Conservation (phyloP, 139 green algal genomes). For the Desmodesmus armatus region DNA sequence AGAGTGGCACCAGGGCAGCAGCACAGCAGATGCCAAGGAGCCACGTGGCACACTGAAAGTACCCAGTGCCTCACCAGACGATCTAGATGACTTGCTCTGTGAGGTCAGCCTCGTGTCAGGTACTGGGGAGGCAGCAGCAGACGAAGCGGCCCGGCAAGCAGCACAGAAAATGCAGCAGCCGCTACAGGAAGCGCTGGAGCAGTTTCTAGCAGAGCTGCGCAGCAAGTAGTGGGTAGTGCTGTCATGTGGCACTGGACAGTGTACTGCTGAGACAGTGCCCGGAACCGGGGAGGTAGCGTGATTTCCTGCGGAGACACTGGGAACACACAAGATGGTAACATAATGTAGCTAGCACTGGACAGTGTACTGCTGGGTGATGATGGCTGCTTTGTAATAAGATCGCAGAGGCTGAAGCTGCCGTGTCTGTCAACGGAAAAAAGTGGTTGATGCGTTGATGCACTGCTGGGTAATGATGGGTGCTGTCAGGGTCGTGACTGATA, state of each 20-base stretch:
- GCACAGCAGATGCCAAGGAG: not conserved
- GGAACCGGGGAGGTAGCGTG: no score
- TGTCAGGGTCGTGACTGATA: no score
- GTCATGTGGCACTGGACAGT: not conserved
- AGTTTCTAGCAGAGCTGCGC: not conserved
- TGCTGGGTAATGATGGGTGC: no score
- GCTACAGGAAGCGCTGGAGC: no score
- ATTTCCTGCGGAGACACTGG: no score
- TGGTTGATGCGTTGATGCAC: no score
- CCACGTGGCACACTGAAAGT: conserved; percentile 27
- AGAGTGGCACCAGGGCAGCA: not conserved
- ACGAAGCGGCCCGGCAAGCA: not conserved
- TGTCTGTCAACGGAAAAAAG: no score
- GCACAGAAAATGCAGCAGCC: conserved; percentile 7
- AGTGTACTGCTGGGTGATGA: no score
- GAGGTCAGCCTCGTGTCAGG: conserved; percentile 8
- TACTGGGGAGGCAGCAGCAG: not conserved
- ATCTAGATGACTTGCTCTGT: conserved; percentile 45
- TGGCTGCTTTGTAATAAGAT: no score
- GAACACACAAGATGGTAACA: no score
- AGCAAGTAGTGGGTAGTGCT: not conserved
- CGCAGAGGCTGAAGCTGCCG: no score
- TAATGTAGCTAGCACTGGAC: not conserved
- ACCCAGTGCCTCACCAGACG: conserved; percentile 34
- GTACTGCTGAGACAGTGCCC: no score